A percentile compares a stretch with the other conserved stretches of the same genome.
These are phyloP conservation scores for Thermothielavioides terrestris DNA, from an alignment of 495 filamentous ascomycete species.

Conservation along the genomic window DNA sequence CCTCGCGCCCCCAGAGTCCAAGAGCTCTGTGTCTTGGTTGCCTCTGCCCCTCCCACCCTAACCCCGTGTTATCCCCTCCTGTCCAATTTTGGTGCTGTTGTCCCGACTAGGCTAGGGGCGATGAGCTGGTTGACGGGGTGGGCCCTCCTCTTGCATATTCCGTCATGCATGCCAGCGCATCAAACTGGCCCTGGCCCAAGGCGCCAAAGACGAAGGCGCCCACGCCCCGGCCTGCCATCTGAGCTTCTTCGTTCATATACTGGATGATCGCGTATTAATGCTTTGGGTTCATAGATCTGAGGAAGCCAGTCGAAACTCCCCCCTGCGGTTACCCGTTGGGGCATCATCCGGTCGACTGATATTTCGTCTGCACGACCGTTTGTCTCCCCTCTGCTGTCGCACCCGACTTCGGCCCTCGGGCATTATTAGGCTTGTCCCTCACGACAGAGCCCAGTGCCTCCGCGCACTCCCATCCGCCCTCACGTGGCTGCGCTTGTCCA, in stretches of 20 bases:
- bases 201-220: conserved; percentile 36
- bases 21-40: conserved; percentile 3
- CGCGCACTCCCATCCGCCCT: conserved; percentile 12
- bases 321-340: neutral
- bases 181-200: conserved; percentile 38
- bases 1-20: neutral
- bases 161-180: conserved; percentile 53
- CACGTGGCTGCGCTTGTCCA: conserved; percentile 37
- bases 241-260: conserved; percentile 29
- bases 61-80: conserved; percentile 1
- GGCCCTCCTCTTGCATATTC: conserved; percentile 47
- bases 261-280: conserved; percentile 33
- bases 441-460: conserved; percentile 11
- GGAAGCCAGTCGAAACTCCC: neutral
- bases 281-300: conserved; percentile 14
- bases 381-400: neutral
- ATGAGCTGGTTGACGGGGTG: conserved; percentile 37
- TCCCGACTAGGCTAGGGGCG: conserved; percentile 19
- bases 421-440: conserved; percentile 6
- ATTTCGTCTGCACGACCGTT: conserved; percentile 11
- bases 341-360: conserved; percentile 1
- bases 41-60: neutral
- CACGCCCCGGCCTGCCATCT: conserved; percentile 33
- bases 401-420: conserved; percentile 14
- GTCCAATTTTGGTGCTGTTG: conserved; percentile 16